A percentile compares a stretch with the other conserved stretches of the same genome.
Conservation (phyloP, 768 basidiomycete genomes). For the Suillus variegatus region DNA sequence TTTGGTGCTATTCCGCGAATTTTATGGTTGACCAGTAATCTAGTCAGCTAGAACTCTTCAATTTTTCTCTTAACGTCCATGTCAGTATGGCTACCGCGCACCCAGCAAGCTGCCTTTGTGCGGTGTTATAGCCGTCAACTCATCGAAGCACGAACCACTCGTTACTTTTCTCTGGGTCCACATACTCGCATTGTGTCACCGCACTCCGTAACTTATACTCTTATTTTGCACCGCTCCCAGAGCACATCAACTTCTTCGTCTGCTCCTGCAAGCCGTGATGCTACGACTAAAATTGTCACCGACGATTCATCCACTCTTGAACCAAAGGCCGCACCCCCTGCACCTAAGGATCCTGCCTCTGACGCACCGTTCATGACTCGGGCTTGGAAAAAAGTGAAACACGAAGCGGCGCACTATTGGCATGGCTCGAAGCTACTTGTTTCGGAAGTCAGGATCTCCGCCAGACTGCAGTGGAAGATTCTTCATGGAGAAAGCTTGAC, state of each 20-base stretch:
- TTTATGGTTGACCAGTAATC: conserved; percentile 13
- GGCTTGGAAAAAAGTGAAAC: conserved; percentile 91
- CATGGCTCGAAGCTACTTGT: conserved; percentile 92
- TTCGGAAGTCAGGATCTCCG: conserved; percentile 90
- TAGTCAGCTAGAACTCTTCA: background rate
- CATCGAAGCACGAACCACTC: conserved; percentile 23
- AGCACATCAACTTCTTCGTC: conserved; percentile 34
- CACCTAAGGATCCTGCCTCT: conserved; percentile 43
- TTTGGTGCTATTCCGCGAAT: conserved; percentile 1
- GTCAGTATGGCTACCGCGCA: conserved; percentile 78
- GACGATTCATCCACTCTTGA: conserved; percentile 33
- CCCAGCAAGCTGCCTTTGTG: conserved; percentile 43
- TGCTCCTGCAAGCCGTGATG: conserved; percentile 12
- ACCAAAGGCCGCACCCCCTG: conserved; percentile 50
- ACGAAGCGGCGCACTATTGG: conserved; percentile 97
- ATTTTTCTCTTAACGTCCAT: conserved; percentile 35
- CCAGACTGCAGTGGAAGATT: conserved; percentile 87
- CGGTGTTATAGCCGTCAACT: conserved; percentile 33
- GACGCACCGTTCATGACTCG: conserved; percentile 53
- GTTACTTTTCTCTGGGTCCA: conserved; percentile 19
- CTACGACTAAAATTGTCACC: background rate
- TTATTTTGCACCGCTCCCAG: conserved; percentile 32
- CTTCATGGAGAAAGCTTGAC: conserved; percentile 90
- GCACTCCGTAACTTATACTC: conserved; percentile 19
- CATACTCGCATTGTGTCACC: conserved; percentile 15